Conservation (phyloP, 805 yeast genomes). For the Schizosaccharomyces octosporus region DNA sequence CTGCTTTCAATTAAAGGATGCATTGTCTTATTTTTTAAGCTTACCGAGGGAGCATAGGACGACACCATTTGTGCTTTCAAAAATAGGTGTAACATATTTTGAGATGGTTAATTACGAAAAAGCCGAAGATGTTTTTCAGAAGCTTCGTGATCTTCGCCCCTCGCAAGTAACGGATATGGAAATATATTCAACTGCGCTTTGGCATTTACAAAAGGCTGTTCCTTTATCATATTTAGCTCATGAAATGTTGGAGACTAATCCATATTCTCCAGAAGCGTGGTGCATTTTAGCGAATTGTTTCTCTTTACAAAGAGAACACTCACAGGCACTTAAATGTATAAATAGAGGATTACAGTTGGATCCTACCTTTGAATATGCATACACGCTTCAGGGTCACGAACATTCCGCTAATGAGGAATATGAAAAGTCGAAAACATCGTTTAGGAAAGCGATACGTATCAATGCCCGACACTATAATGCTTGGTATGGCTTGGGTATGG, state of each 20-base stretch:
- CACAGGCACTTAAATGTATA: conserved; percentile 73
- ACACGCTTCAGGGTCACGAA: conserved; percentile 86
- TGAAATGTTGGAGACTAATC: conserved; percentile 44
- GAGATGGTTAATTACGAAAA: conserved; percentile 70
- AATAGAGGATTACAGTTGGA: conserved; percentile 49
- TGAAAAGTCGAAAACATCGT: conserved; percentile 66
- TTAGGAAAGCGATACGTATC: conserved; percentile 48
- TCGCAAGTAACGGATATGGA: conserved; percentile 77
- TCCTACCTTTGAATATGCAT: conserved; percentile 58
- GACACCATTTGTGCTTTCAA: conserved; percentile 69
- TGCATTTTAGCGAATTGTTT: conserved; percentile 73
- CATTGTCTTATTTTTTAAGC: conserved; percentile 40
- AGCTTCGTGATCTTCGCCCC: conserved; percentile 43
- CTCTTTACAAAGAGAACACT: conserved; percentile 61
- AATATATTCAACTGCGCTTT: conserved; percentile 61
- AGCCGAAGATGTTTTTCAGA: conserved; percentile 36
- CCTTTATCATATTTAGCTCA: conserved; percentile 63
- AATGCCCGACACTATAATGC: conserved; percentile 82
- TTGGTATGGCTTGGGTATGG: conserved; percentile 88
- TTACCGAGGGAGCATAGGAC: conserved; percentile 38
- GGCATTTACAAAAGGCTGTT: conserved; percentile 72
- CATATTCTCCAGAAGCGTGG: conserved; percentile 67
- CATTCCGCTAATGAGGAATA: conserved; percentile 66
- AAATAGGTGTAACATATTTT: conserved; percentile 57
- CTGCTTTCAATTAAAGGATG: conserved; percentile 54